These are phyloP conservation scores for Dactylellina haptotyla DNA, from an alignment of 2,329 filamentous ascomycete genomes.

Conservation along the genomic window DNA sequence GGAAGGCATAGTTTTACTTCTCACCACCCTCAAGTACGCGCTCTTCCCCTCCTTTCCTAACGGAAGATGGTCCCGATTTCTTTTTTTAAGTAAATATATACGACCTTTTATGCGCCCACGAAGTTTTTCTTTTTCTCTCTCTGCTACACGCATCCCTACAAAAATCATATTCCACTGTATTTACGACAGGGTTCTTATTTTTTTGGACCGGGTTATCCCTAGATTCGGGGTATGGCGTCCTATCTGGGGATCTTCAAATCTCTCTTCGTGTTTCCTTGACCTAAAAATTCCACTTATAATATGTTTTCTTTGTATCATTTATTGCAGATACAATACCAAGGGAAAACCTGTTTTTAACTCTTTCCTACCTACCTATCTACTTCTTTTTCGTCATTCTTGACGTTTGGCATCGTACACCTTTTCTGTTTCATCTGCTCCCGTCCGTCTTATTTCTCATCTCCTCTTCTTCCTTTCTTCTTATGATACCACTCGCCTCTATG, in stretches of 20 bases:
- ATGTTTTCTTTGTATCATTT: not conserved
- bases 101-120: constrained; percentile 5
- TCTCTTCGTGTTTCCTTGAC: not conserved
- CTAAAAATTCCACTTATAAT: not conserved
- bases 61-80: too few species aligned
- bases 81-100: too few species aligned
- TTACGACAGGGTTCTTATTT: constrained; percentile 15
- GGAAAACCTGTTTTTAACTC: not conserved
- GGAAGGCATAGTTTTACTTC: constrained; percentile 16
- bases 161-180: not conserved
- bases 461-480: not conserved
- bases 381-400: not conserved
- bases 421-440: too few species aligned
- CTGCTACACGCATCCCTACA: not conserved
- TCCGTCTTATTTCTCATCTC: not conserved
- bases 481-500: constrained; percentile 1
- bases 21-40: too few species aligned
- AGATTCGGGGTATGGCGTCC: constrained; percentile 32
- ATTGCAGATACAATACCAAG: not conserved
- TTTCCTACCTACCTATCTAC: not conserved
- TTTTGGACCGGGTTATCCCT: constrained; percentile 3
- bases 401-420: too few species aligned
- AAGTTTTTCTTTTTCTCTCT: not conserved
- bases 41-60: too few species aligned
- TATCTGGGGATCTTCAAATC: constrained; percentile 17